These are phyloP conservation scores for Alternaria novae-zelandiae DNA, from an alignment of 2,329 filamentous ascomycete genomes.

Conservation along the genomic window DNA sequence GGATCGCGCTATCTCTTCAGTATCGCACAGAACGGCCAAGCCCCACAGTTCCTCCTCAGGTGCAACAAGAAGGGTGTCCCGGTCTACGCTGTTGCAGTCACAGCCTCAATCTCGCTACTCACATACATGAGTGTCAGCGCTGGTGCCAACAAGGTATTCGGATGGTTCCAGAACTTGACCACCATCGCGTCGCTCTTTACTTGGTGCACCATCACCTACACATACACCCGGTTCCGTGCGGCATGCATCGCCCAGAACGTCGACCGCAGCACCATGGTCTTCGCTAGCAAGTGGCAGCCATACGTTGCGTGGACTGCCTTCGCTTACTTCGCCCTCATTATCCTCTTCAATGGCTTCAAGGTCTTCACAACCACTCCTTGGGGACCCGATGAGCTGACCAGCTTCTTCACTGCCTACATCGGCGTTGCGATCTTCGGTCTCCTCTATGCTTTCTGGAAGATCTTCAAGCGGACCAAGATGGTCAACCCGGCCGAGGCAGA, in stretches of 20 bases:
- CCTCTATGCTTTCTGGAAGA: constrained; percentile 69
- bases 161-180: constrained; percentile 74
- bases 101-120: constrained; percentile 52
- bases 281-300: constrained; percentile 55
- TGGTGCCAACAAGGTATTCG: constrained; percentile 60
- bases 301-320: constrained; percentile 67
- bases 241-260: constrained; percentile 59
- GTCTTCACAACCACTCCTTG: constrained; percentile 63
- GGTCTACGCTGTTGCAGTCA: constrained; percentile 47
- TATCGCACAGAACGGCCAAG: constrained; percentile 58
- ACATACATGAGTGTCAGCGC: constrained; percentile 59
- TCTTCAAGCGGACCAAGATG: constrained; percentile 66
- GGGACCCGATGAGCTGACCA: constrained; percentile 44
- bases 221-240: constrained; percentile 64
- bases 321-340: constrained; percentile 57
- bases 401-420: constrained; percentile 61
- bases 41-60: constrained; percentile 59
- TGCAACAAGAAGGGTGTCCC: constrained; percentile 56
- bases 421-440: constrained; percentile 49
- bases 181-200: constrained; percentile 63
- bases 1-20: constrained; percentile 60
- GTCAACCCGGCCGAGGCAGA: constrained; percentile 52
- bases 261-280: constrained; percentile 59
- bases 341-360: constrained; percentile 68
- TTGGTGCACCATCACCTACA: constrained; percentile 62